Conservation (phyloP, 441 rosid species). For the Gossypium schwendimanii region DNA sequence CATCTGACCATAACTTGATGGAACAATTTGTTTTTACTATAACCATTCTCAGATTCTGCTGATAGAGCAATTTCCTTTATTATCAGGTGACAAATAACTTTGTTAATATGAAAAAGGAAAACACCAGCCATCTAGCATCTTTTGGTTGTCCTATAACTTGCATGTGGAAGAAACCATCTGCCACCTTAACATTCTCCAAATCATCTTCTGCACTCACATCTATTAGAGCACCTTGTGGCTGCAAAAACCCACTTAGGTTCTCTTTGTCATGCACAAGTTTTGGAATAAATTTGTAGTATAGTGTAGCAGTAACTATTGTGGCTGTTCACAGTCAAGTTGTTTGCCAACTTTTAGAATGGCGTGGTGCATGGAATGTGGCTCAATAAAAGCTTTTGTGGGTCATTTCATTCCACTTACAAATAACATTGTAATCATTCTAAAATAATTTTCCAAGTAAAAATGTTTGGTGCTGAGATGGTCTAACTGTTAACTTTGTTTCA, state of each 20-base stretch:
- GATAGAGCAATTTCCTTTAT: background rate
- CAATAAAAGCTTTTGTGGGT: background rate
- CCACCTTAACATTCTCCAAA: background rate
- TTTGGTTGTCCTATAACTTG: background rate
- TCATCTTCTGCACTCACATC: background rate
- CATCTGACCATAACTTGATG: background rate
- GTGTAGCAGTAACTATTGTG: constrained; percentile 7
- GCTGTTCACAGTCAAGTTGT: constrained; percentile 8
- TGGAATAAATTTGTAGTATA: constrained; percentile 2
- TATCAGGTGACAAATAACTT: background rate
- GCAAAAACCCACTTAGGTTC: constrained; percentile 1
- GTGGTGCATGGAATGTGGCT: background rate
- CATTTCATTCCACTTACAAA: background rate
- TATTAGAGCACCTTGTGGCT: background rate
- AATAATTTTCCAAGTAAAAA: background rate
- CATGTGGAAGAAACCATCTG: constrained; percentile 1
- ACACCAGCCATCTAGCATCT: background rate
- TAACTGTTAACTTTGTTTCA: constrained; percentile 23
- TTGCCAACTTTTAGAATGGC: background rate
- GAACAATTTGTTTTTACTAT: background rate
- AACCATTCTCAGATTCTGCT: background rate
- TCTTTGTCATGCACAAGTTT: constrained; percentile 7
- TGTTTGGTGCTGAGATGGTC: constrained; percentile 3
- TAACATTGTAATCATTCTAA: background rate
- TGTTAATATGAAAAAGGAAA: background rate